These are phyloP conservation scores for Debaryomyces sp. DNA, from an alignment of 1,139 yeast genomes.

Conservation along the genomic window DNA sequence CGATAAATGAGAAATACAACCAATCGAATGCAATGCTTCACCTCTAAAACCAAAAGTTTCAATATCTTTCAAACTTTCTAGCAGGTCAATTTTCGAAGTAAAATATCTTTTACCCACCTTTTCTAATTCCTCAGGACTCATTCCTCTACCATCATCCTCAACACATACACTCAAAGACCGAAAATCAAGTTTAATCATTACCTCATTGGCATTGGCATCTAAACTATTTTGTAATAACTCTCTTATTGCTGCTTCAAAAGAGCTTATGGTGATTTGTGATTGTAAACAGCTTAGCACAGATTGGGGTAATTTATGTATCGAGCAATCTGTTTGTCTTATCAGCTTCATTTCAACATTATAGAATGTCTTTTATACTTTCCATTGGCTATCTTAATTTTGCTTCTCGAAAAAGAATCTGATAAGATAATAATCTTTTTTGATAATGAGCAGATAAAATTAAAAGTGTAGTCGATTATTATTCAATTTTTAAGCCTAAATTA, in stretches of 20 bases:
- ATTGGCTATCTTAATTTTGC: not conserved
- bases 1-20: conserved; percentile 33
- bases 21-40: conserved; percentile 72
- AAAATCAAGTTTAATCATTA: conserved; percentile 66
- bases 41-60: conserved; percentile 80
- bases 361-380: not conserved
- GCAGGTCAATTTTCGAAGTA: conserved; percentile 64
- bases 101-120: conserved; percentile 66
- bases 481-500: not conserved
- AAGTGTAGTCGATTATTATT: not conserved
- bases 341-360: not conserved
- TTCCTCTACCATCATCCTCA: conserved; percentile 80
- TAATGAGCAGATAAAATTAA: not conserved
- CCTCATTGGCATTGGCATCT: conserved; percentile 69
- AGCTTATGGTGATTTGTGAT: conserved; percentile 15
- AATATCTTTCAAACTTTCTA: conserved; percentile 52
- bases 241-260: conserved; percentile 51
- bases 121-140: conserved; percentile 56
- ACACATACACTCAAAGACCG: conserved; percentile 62
- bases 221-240: conserved; percentile 80
- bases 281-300: conserved; percentile 14
- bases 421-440: not conserved
- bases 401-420: not conserved
- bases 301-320: conserved; percentile 13
- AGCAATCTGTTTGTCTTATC: not conserved